These are phyloP conservation scores for Coemansia sp. DNA, from an alignment of 192 early-diverging fungal genomes.

Conservation along the genomic window DNA sequence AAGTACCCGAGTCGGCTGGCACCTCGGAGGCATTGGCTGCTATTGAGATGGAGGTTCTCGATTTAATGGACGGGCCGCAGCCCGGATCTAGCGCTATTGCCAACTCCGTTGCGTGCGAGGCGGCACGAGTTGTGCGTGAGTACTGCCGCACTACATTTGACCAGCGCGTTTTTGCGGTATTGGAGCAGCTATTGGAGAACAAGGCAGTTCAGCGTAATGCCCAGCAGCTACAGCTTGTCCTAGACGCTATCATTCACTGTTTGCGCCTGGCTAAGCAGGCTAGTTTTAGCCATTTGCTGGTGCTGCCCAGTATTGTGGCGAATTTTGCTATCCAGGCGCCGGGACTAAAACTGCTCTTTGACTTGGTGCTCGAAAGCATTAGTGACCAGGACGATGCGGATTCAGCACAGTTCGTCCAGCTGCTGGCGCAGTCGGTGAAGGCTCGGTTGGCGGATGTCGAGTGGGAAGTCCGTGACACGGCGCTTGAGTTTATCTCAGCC, in stretches of 20 bases:
- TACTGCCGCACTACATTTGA: constrained; percentile 17
- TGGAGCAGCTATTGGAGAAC: constrained; percentile 17
- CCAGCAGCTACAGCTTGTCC: constrained; percentile 27
- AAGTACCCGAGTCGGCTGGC: not conserved
- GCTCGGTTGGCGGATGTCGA: constrained; percentile 36
- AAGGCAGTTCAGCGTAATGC: constrained; percentile 13
- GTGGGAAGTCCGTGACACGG: constrained; percentile 48
- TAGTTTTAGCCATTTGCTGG: constrained; percentile 5
- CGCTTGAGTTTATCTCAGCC: constrained; percentile 29
- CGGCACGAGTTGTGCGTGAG: constrained; percentile 36
- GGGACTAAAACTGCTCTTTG: constrained; percentile 28
- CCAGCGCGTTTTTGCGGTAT: not conserved
- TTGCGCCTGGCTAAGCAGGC: constrained; percentile 18
- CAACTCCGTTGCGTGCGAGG: constrained; percentile 21
- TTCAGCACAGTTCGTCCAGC: not conserved
- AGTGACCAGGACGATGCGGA: not conserved
- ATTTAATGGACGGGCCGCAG: not conserved
- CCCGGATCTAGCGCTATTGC: not conserved
- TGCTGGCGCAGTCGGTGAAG: constrained; percentile 7
- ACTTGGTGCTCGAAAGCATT: constrained; percentile 24
- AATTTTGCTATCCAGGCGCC: constrained; percentile 39
- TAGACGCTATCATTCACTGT: constrained; percentile 14
- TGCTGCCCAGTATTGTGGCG: constrained; percentile 11
- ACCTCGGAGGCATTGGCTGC: not conserved
- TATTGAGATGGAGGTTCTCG: not conserved